A percentile compares a stretch with the other conserved stretches of the same genome.
Conservation (phyloP, 2,329 filamentous ascomycete genomes). For the Shiraia bambusicola region DNA sequence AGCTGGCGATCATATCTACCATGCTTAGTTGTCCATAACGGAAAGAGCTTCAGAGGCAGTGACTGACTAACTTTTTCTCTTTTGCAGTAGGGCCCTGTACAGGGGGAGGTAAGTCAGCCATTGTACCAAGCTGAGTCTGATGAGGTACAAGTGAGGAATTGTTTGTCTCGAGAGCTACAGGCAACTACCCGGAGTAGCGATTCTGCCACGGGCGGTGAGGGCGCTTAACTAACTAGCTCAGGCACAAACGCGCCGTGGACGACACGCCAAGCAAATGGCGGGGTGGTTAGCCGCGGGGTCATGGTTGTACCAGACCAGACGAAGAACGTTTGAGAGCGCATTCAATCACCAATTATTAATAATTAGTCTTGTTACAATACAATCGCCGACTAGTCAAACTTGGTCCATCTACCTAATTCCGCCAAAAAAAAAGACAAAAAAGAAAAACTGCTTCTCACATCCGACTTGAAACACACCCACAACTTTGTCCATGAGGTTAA, state of each 20-base stretch:
- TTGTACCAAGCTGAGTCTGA: constrained; percentile 10
- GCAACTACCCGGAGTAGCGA: constrained; percentile 6
- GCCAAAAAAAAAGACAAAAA: no score
- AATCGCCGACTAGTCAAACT: background rate
- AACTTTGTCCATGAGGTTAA: constrained; percentile 18
- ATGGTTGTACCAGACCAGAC: constrained; percentile 7
- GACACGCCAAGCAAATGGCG: constrained; percentile 18
- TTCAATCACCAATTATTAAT: no score
- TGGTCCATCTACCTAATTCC: no score
- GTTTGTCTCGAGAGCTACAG: constrained; percentile 7
- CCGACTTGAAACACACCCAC: background rate
- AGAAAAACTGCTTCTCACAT: background rate
- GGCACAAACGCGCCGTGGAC: constrained; percentile 10
- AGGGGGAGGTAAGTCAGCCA: constrained; percentile 43
- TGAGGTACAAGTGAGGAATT: background rate
- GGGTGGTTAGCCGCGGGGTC: constrained; percentile 12
- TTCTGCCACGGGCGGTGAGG: constrained; percentile 20
- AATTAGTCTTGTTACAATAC: background rate
- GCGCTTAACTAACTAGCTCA: constrained; percentile 2
- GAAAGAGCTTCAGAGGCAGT: constrained; percentile 5
- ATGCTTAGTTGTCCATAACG: constrained; percentile 43
- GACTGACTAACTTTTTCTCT: constrained; percentile 52
- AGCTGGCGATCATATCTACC: constrained; percentile 86
- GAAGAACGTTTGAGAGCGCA: background rate
- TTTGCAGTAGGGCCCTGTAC: constrained; percentile 47